Conservation (phyloP, 371 early-diverging fungal genomes). For the Zychaea mexicana region DNA sequence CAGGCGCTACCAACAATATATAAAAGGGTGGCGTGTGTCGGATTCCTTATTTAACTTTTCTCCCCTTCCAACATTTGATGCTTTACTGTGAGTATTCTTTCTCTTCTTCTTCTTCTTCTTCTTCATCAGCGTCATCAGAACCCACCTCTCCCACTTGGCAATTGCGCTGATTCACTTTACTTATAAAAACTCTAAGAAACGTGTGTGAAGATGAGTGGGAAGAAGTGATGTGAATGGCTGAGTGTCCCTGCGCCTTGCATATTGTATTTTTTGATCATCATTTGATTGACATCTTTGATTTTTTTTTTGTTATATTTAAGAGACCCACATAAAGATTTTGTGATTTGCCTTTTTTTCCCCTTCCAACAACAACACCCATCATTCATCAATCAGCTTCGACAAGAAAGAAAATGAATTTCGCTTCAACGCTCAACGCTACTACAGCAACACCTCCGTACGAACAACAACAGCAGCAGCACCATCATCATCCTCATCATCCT, state of each 20-base stretch:
- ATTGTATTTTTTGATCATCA: slow-evolving; percentile 1
- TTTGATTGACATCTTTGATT: slow-evolving; percentile 13
- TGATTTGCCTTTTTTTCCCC: not conserved
- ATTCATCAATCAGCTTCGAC: not conserved
- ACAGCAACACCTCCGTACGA: slow-evolving; percentile 13
- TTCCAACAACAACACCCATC: not conserved
- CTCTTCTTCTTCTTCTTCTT: not conserved
- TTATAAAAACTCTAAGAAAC: too few relatives aligned
- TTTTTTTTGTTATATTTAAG: slow-evolving; percentile 1
- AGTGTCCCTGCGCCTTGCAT: not conserved
- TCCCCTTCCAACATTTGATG: slow-evolving; percentile 7
- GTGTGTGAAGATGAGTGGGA: too few relatives aligned
- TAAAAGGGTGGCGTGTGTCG: slow-evolving; percentile 11
- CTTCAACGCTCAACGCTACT: slow-evolving; percentile 6
- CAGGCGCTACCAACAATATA: slow-evolving; percentile 12
- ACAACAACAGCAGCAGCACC: slow-evolving; percentile 11
- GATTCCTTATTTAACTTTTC: slow-evolving; percentile 6
- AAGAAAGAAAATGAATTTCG: slow-evolving; percentile 14
- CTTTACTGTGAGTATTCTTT: slow-evolving; percentile 8
- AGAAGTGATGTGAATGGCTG: too few relatives aligned
- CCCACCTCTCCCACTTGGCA: too few relatives aligned
- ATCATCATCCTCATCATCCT: slow-evolving; percentile 6
- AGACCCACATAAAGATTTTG: not conserved
- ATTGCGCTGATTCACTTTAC: too few relatives aligned
- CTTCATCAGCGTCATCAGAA: too few relatives aligned